Evolutionary conservation across 1,284 basidiomycete genomes (phyloP), one percentile per base, ranked within the genome.

Genomic region (Schizophyllum commune): DNA sequence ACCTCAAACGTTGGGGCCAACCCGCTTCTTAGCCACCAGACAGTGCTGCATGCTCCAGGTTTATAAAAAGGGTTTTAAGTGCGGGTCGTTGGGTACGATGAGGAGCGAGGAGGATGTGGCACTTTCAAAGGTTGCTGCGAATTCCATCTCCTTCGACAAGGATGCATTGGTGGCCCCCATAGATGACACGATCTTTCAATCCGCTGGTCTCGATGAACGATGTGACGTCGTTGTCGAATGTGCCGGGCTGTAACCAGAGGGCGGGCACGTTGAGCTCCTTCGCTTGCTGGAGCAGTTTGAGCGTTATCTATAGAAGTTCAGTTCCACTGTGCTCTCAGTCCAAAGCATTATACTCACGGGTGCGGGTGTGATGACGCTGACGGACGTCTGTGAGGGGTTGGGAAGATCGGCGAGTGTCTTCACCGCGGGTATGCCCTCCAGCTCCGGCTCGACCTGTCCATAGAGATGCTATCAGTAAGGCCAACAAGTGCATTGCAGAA

Each of bases 221-320:
- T 32, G 77, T 67, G 32, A 81, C 79, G 11, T 66, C 64, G 17
- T 72, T 81, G 68, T 91, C 86, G 66, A 88, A 86, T 9, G 91
- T 89, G 22, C 92, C 92, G 13, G 92, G 92, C 72, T 95, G 92
- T 52, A 94, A 80, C 92, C 92, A 95, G 56, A 94, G 77, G 1
- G 84, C 79, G 17, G 85, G 85, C 9, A 92, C 76, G 33, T 76
- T 73, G 22, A 86, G 77, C 1, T 79, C 77, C 69, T 85, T 86
- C 6, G 87, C 87, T 63, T 85, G 79, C 68, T 87, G 76, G 65
- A 91, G 74, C 58, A 90, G 66, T 22, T 75, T 76, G 55, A 90
- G 78, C 8, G 89, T 91, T 57, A 92, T 76, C 87, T 91, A 71
- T 22, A 61, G 22, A 62, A 17, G 56, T 39, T 34, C 19, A 51